Evolutionary conservation across 2,329 filamentous ascomycete species (phyloP), one percentile per base, ranked within the genome.

Genomic region (Penicillium sp.): DNA sequence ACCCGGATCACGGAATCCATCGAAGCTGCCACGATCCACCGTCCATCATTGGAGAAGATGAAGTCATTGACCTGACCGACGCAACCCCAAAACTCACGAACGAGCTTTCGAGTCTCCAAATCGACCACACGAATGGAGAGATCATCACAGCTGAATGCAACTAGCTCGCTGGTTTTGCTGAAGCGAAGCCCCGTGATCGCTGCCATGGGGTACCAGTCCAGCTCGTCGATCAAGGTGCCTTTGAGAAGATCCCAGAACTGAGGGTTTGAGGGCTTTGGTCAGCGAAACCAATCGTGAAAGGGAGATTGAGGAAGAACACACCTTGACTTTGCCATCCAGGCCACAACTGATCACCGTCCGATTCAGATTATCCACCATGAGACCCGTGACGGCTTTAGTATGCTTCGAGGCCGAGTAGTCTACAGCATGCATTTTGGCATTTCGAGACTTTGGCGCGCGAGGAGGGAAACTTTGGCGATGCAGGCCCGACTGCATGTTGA

Each of bases 181-280:
- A 96, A 95, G 58, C 88, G 87, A 66, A 94, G 87, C 16, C 85
- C 87, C 0, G 87, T 90, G 54, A 96, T 88, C 47, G 87, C 85
- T 4, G 88, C 87, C 83, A 90, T 91, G 3, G 86, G 86, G 46
- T 89, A 86, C 89, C 92, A 96, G 73, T 93, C 87, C 53, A 98
- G 86, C 70, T 97, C 88, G 62, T 94, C 85, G 11, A 90, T 72
- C 2, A 98, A 82, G 46, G 86, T 84, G 7, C 94, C 95, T 0
- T 90, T 91, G n/a, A 87, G 77, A 63, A 99, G 96, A 65, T 96
- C 91, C 96, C 96, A 99, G 73, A 99, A 98, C 79, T 84, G 63
- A 13, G 52, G 41, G 49, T 27, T 36, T 49, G 33, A 54, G 24
- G 44, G 33, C 3, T 50, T 53, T 5, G 37, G 16, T 51, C 2